These are phyloP conservation scores for Podila minutissima DNA, from an alignment of 192 early-diverging fungal genomes.

Conservation along the genomic window DNA sequence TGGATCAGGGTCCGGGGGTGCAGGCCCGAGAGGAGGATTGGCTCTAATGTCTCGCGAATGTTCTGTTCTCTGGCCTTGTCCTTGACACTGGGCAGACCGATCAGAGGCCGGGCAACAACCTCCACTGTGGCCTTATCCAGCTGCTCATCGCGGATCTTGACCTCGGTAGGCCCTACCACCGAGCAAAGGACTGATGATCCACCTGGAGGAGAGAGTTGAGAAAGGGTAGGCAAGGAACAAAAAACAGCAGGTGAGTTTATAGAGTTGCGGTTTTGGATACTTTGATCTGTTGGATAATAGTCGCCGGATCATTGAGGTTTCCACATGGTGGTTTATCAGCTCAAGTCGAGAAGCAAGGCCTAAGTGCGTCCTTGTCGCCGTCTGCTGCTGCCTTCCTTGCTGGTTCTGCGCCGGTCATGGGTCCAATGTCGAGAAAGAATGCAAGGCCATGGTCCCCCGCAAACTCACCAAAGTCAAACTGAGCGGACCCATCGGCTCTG, in stretches of 20 bases:
- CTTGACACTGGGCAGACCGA: slow-evolving; percentile 67
- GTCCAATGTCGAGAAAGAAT: neutral
- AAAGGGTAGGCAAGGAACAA: neutral
- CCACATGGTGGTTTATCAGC: no score
- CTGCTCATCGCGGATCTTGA: slow-evolving; percentile 86
- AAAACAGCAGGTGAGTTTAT: neutral
- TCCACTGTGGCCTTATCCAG: slow-evolving; percentile 89
- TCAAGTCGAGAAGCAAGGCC: no score
- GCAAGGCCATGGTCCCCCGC: neutral
- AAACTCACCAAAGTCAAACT: slow-evolving; percentile 76
- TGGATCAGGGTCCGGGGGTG: slow-evolving; percentile 90
- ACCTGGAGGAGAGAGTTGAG: slow-evolving; percentile 50
- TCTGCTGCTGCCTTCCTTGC: no score
- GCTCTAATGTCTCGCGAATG: slow-evolving; percentile 79
- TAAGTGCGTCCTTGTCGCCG: no score
- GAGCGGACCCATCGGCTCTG: slow-evolving; percentile 87
- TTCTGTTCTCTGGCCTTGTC: slow-evolving; percentile 80
- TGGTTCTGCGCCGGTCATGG: neutral
- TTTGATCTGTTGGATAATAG: no score
- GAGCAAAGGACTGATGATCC: slow-evolving; percentile 78
- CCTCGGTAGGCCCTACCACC: slow-evolving; percentile 90
- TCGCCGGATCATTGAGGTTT: no score
- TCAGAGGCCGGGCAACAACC: slow-evolving; percentile 76
- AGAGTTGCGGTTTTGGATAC: no score
- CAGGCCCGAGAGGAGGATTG: slow-evolving; percentile 76